Conservation (phyloP, 768 basidiomycete species). For the Nevesoporus exiguus region DNA sequence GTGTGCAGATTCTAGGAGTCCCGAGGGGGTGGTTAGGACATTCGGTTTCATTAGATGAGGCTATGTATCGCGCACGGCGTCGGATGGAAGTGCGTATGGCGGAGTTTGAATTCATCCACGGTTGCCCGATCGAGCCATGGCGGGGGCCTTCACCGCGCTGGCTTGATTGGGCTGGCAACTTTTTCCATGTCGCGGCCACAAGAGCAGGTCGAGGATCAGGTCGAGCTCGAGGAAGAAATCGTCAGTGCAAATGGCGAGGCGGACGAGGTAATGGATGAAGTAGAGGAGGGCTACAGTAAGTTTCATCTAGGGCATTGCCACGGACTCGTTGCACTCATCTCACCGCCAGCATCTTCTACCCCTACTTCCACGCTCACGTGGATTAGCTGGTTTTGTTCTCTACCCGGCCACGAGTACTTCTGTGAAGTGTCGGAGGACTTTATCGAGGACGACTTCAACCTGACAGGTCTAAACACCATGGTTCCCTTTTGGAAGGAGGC, state of each 20-base stretch:
- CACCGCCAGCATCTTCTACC: slow-evolving; percentile 70
- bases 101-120: slow-evolving; percentile 29
- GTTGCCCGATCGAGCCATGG: slow-evolving; percentile 27
- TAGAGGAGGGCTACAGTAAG: slow-evolving; percentile 74
- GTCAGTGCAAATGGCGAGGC: slow-evolving; percentile 57
- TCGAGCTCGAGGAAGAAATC: slow-evolving; percentile 56
- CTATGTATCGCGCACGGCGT: no score
- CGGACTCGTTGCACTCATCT: slow-evolving; percentile 17
- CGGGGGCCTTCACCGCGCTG: slow-evolving; percentile 15
- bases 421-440: slow-evolving; percentile 98
- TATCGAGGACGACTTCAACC: slow-evolving; percentile 99
- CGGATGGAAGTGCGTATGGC: slow-evolving; percentile 5
- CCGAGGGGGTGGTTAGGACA: slow-evolving; percentile 3
- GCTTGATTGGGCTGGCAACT: slow-evolving; percentile 24
- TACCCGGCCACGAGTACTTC: slow-evolving; percentile 96
- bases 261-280: slow-evolving; percentile 78
- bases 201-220: slow-evolving; percentile 46
- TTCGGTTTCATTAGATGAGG: neutral
- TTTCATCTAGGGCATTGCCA: slow-evolving; percentile 21
- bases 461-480: slow-evolving; percentile 92
- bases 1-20: slow-evolving; percentile 45
- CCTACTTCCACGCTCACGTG: slow-evolving; percentile 90
- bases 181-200: slow-evolving; percentile 38
- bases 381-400: slow-evolving; percentile 95
- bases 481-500: slow-evolving; percentile 99